phyloP scores from a whole-genome alignment of 345 rosid species.

The Firmiana major region DNA sequence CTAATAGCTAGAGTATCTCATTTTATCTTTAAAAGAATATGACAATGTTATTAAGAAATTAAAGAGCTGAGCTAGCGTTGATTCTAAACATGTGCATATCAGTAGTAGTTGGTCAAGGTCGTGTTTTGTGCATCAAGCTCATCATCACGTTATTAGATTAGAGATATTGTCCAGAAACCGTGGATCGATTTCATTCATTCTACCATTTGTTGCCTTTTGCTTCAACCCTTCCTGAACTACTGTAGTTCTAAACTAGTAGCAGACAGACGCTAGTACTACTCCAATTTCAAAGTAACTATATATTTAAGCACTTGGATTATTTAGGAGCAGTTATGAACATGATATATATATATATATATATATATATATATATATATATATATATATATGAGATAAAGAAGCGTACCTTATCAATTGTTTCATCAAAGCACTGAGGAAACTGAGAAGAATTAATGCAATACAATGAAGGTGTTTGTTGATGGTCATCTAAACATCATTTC shows the following conservation, averaged over 20 bases:
- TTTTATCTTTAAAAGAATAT: too few species aligned
- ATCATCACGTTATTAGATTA: background rate
- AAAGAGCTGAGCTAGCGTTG: too few species aligned
- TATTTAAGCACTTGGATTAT: too few species aligned
- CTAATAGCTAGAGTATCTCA: too few species aligned
- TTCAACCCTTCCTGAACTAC: too few species aligned
- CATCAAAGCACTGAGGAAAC: background rate
- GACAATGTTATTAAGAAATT: too few species aligned
- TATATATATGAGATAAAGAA: background rate
- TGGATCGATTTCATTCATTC: background rate
- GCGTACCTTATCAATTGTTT: background rate
- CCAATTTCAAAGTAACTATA: too few species aligned
- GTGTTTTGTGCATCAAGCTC: background rate
- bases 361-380: too few species aligned
- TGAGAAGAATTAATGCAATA: background rate
- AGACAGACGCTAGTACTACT: background rate
- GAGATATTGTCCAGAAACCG: background rate
- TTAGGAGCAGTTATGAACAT: too few species aligned
- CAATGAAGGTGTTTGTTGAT: conserved; percentile 12
- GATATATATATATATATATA: too few species aligned
- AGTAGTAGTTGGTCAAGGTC: background rate
- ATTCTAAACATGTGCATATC: background rate
- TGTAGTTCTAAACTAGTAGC: too few species aligned
- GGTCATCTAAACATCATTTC: conserved; percentile 4
- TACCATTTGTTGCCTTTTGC: too few species aligned